Base-by-base conservation (phyloP, 164 flowering plant species). In the Litsea cubeba region DNA sequence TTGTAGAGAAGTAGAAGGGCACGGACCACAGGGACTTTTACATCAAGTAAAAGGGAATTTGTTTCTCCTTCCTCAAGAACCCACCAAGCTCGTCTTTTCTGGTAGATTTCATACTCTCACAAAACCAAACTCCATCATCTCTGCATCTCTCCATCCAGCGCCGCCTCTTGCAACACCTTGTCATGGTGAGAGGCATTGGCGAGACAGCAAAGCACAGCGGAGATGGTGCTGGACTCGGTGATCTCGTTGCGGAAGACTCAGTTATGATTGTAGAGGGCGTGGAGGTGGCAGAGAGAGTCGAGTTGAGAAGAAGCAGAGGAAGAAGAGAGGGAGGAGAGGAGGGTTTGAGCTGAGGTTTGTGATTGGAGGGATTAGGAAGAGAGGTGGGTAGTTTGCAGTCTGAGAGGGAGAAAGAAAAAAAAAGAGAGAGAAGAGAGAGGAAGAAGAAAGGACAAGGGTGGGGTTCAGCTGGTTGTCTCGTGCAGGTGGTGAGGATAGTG, bases 171-270 rank as follows among this genome's bases (percentile, higher is more conserved):
- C 2, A 94, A 32, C n/a, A 18, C 11, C n/a, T 74, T 22, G 69
- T 85, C 88, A 3, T 64, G 77, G 68, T 88, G 82, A 67, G 76
- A 86, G n/a, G 88, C 84, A 18, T 63, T 49, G 22, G 49, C 20
- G 57, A 71, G 63, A 74, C 86, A 90, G 54, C 73, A 70, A 28
- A 94, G 85, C 12, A 91, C 84, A 1, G 91, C 89, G 14, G 97
- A 83, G 15, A 88, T 90, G 20, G 86, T 95, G 12, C 97, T 97
- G 0, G 92, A 87, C 76, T 96, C 96, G 50, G 91, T 82, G 26
- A 96, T 71, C 50, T 78, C 74, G 11, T 85, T 81, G 2, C 96
- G 93, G 75, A 84, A 75, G 8, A 50, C 79, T 6, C 82, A 76
- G 83, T 87, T 89, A 20, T 87, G 76, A 77, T 92, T 96, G 22